Base-by-base conservation (phyloP, 345 rosid species). In the Firmiana major region DNA sequence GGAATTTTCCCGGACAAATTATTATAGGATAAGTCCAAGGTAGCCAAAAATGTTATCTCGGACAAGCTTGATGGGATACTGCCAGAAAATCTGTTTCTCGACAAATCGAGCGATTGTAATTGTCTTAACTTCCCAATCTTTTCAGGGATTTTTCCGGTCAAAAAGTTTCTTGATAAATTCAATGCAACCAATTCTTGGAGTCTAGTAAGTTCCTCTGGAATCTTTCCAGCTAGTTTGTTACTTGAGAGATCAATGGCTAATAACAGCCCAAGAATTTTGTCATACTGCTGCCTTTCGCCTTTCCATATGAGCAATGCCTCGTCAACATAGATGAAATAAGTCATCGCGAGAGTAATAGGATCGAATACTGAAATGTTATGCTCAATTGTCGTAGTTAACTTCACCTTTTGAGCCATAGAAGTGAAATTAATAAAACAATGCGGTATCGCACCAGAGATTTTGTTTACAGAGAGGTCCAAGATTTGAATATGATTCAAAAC, bases 1-100 rank as follows among this genome's bases (percentile, higher is more conserved):
- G 75, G 79, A 49, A 75, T 68, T 51, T 68, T 46, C 2, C 79
- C 82, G 0, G 79, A 80, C 64, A 80, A 36, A n/a, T n/a, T 1
- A 36, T 79, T 74, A 1, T 79, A 7, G 1, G 78, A 66, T 26
- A 66, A 60, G 49, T 79, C 75, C 67, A 74, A 19, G 53, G 6
- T 31, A 65, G 62, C 9, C 6, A 74, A 26, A n/a, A 49, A 5
- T 51, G 16, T 67, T 34, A 79, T 2, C 3, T 65, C 38, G 0
- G 78, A 42, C n/a, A 74, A 53, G 28, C 75, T 70, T 0, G 28
- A n/a, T 5, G 87, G 87, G 24, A 84, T 80, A 40, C 24, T 79
- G 6, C 87, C 85, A 0, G 84, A 84, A 21, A 84, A 22, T 6
- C 70, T 73, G 71, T 86, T 84, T 9, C 76, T 24, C 0, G 89